A percentile compares a stretch with the other conserved stretches of the same genome.
Conservation (phyloP, 2,329 filamentous ascomycete genomes). For the Cladosporium sp. region DNA sequence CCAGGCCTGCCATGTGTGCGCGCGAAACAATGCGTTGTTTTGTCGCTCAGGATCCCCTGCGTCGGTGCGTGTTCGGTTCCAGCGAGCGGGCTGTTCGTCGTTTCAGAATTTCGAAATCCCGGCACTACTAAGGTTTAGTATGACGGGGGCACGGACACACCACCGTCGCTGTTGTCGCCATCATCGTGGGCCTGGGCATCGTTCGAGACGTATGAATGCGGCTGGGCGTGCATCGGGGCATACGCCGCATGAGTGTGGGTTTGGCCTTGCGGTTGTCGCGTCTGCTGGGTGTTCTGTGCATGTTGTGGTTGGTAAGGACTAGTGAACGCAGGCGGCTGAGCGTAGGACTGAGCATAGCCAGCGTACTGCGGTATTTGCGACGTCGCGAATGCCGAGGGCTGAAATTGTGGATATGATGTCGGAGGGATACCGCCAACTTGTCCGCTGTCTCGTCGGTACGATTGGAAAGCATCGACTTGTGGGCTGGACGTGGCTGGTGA, state of each 20-base stretch:
- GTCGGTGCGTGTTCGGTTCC: background rate
- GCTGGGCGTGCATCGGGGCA: slow-evolving; percentile 18
- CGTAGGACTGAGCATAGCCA: slow-evolving; percentile 25
- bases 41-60: slow-evolving; percentile 4
- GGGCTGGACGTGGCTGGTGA: slow-evolving; percentile 10
- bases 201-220: slow-evolving; percentile 20
- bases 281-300: slow-evolving; percentile 4
- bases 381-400: slow-evolving; percentile 25
- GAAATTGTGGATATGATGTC: slow-evolving; percentile 31
- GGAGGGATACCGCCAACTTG: slow-evolving; percentile 27
- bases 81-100: slow-evolving; percentile 4
- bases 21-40: slow-evolving; percentile 7
- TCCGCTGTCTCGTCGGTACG: slow-evolving; percentile 26
- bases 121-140: slow-evolving; percentile 21
- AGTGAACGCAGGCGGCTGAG: slow-evolving; percentile 22
- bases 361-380: slow-evolving; percentile 31
- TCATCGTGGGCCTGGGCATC: slow-evolving; percentile 21
- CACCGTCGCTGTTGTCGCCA: slow-evolving; percentile 24
- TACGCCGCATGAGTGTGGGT: slow-evolving; percentile 15
- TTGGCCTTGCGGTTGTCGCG: slow-evolving; percentile 7
- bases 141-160: slow-evolving; percentile 23
- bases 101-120: slow-evolving; percentile 16
- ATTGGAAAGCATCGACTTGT: slow-evolving; percentile 20
- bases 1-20: background rate
- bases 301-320: slow-evolving; percentile 22